Conservation (phyloP, 345 rosid species). For the Rhizophora apiculata region DNA sequence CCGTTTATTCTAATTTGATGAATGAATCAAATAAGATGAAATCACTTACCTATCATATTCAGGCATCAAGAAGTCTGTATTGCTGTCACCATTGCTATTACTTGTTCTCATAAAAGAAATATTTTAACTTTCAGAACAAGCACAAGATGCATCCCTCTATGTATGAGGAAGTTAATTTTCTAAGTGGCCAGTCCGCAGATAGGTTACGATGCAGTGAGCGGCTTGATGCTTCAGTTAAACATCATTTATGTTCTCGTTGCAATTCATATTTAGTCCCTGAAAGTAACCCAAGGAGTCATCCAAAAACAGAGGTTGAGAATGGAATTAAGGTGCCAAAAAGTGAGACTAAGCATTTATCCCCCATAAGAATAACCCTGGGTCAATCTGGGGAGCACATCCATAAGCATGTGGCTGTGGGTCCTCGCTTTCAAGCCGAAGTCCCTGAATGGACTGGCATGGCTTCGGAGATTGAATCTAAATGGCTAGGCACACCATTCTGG, state of each 20-base stretch:
- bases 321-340: conserved; percentile 12
- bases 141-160: conserved; percentile 54
- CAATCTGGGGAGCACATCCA: conserved; percentile 5
- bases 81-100: background rate
- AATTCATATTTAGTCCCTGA: conserved; percentile 29
- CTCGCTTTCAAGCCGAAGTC: conserved; percentile 31
- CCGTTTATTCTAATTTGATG: no score
- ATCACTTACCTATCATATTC: background rate
- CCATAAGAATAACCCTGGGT: background rate
- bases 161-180: conserved; percentile 37
- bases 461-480: conserved; percentile 22
- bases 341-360: conserved; percentile 1
- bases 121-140: conserved; percentile 45
- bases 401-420: conserved; percentile 15
- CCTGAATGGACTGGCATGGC: conserved; percentile 25
- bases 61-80: background rate
- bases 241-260: conserved; percentile 30
- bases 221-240: conserved; percentile 15
- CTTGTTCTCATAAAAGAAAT: background rate
- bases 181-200: conserved; percentile 25
- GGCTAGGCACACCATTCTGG: conserved; percentile 29
- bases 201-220: conserved; percentile 19
- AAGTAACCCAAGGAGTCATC: conserved; percentile 18
- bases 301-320: conserved; percentile 14
- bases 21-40: no score